Percentiles rank a stretch among this genome's conserved stretches.
phyloP scores from a whole-genome alignment of 192 early-diverging fungal genomes.

The Rhizoclosmatium globosum region DNA sequence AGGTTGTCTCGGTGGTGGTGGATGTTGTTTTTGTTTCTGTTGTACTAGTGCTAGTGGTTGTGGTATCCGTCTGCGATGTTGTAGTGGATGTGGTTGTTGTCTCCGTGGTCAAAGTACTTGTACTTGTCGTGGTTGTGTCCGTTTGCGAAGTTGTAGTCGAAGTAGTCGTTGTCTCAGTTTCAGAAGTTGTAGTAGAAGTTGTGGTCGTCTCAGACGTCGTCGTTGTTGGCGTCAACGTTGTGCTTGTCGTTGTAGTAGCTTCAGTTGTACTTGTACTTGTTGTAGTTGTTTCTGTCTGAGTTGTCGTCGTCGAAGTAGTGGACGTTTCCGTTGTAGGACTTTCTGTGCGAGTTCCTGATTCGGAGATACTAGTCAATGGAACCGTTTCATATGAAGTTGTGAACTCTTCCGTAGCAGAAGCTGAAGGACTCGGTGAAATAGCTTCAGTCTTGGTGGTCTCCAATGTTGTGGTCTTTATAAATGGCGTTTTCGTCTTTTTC shows the following conservation, averaged over 20 bases:
- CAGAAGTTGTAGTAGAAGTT: background rate
- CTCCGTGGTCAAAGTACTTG: background rate
- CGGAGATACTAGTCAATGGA: too few species aligned
- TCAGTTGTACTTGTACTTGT: background rate
- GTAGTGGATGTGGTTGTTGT: constrained; percentile 5
- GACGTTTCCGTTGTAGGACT: background rate
- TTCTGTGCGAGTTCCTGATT: too few species aligned
- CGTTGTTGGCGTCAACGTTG: background rate
- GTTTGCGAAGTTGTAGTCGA: too few species aligned
- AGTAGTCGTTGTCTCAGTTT: too few species aligned
- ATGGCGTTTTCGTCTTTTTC: too few species aligned
- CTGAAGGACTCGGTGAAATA: too few species aligned
- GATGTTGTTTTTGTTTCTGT: constrained; percentile 2
- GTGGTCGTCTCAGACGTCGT: background rate
- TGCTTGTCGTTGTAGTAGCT: background rate
- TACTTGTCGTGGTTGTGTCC: background rate
- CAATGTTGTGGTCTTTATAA: background rate
- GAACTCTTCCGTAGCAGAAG: too few species aligned
- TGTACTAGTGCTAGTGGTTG: background rate
- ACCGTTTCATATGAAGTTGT: too few species aligned
- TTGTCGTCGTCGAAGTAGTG: background rate
- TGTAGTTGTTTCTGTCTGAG: background rate
- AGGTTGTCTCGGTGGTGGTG: background rate
- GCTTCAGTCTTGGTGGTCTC: background rate
- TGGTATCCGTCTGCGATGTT: background rate